Base-by-base conservation (phyloP, 2,329 filamentous ascomycete genomes). In the Aureobasidium sp. region DNA sequence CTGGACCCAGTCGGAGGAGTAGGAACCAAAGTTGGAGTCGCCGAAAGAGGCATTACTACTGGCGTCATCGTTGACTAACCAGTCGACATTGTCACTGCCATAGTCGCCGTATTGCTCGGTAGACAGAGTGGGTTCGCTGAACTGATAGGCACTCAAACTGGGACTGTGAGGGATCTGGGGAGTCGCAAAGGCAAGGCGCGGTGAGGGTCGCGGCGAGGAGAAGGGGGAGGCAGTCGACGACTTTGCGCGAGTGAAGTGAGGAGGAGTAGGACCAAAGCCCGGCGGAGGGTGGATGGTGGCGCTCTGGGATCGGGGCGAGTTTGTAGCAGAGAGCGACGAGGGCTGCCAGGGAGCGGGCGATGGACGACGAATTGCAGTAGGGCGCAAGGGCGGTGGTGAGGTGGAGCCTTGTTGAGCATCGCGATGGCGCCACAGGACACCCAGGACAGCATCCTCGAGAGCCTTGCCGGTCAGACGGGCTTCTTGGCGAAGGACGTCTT, bases 301-400 rank as follows among this genome's bases (percentile, higher is more conserved):
- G 39, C 86, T 87, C 32, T 78, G 76, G 61, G 91, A 83, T 59
- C 91, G 86, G 66, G 92, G 92, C 50, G 91, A 96, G 53, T 93
- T 91, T 37, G 93, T 97, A 10, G 86, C 83, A 65, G 89, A 82
- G 67, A 86, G 83, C 66, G 89, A 82, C 67, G 83, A 82, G 68
- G 86, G 81, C 71, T 93, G 91, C 93, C 94, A 97, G 49, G 93
- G 91, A 53, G 94, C 92, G 53, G 94, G 94, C 44, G 94, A 97
- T 10, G 90, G 87, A 63, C 92, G 87, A 67, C 94, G 90, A 69
- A 97, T 87, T 69, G 96, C 88, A 55, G 90, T 93, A 75, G 95
- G 90, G 15, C 93, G 88, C 72, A 91, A 87, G 16, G 91, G 88
- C 63, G 91, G 90, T 67, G 92, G 91, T 44, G 91, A 93, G 63